Evolutionary conservation across 2,329 filamentous ascomycete genomes (phyloP).

Genomic region (Ceratocystis harringtonii): DNA sequence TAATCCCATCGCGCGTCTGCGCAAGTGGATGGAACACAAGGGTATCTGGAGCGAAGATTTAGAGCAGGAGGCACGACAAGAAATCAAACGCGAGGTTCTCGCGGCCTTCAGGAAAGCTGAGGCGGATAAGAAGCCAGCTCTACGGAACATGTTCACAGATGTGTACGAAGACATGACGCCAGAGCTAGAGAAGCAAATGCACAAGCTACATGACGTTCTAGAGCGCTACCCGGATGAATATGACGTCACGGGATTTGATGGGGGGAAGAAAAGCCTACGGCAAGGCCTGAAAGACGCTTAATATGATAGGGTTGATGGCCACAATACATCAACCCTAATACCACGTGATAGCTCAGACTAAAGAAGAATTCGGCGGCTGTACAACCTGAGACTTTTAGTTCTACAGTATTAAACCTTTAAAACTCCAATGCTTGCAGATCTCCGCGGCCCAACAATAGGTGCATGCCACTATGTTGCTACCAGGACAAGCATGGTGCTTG

Average conservation of each 20-base stretch:
- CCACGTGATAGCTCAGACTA: background rate
- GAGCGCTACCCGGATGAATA: conserved; percentile 87
- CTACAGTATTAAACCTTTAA: background rate
- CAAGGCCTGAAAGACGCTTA: background rate
- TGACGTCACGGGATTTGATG: conserved; percentile 62
- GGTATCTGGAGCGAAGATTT: conserved; percentile 72
- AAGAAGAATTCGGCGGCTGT: background rate
- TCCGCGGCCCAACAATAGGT: background rate
- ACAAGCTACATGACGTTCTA: conserved; percentile 58
- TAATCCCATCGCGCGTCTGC: conserved; percentile 69
- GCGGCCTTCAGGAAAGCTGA: conserved; percentile 74
- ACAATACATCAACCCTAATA: background rate
- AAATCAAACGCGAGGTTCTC: conserved; percentile 58
- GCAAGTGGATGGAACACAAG: conserved; percentile 80
- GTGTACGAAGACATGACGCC: conserved; percentile 79
- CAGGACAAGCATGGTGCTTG: background rate
- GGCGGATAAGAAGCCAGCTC: conserved; percentile 60
- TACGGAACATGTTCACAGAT: conserved; percentile 65
- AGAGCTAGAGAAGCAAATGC: conserved; percentile 57
- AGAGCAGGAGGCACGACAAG: conserved; percentile 56
- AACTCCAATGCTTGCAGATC: background rate
- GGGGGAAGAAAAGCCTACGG: conserved; percentile 39
- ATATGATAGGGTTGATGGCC: background rate
- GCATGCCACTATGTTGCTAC: background rate
- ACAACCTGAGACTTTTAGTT: background rate